Evolutionary conservation across 495 filamentous ascomycete genomes (phyloP).

Genomic region (Penicillium paxilli): DNA sequence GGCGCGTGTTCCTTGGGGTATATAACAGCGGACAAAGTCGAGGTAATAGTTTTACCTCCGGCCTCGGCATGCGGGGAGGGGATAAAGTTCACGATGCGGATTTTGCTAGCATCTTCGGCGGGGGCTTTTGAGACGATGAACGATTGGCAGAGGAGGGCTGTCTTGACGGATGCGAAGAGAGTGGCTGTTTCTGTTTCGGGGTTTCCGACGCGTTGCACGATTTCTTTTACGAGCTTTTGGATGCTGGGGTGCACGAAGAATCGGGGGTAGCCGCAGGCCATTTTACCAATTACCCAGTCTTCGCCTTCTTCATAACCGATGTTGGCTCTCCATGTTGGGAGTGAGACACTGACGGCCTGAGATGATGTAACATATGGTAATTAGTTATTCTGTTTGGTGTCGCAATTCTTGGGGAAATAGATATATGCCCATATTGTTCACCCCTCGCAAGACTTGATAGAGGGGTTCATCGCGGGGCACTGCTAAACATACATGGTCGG

Average conservation of each 20-base stretch:
- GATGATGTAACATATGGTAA: no score
- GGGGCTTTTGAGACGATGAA: conserved; percentile 67
- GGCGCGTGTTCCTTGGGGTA: conserved; percentile 64
- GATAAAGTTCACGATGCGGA: conserved; percentile 69
- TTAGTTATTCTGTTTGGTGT: no score
- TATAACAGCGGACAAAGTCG: conserved; percentile 71
- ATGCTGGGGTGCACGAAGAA: conserved; percentile 93
- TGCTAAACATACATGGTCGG: conserved; percentile 51
- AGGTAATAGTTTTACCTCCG: conserved; percentile 31
- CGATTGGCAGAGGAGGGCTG: conserved; percentile 65
- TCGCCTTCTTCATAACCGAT: conserved; percentile 92
- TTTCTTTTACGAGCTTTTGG: conserved; percentile 65
- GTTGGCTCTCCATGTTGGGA: conserved; percentile 91
- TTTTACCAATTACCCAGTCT: conserved; percentile 76
- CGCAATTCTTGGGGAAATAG: no score
- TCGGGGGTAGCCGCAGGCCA: conserved; percentile 91
- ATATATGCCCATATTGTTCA: no score
- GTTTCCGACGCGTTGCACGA: conserved; percentile 63
- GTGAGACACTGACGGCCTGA: conserved; percentile 92
- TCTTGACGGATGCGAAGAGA: conserved; percentile 71
- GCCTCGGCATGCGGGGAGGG: conserved; percentile 43
- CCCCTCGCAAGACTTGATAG: conserved; percentile 1
- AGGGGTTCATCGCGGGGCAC: conserved; percentile 29
- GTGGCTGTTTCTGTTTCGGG: conserved; percentile 65
- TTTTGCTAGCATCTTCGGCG: conserved; percentile 40